Conservation (phyloP, 306 rosid species). For the Lathyrus sativus region DNA sequence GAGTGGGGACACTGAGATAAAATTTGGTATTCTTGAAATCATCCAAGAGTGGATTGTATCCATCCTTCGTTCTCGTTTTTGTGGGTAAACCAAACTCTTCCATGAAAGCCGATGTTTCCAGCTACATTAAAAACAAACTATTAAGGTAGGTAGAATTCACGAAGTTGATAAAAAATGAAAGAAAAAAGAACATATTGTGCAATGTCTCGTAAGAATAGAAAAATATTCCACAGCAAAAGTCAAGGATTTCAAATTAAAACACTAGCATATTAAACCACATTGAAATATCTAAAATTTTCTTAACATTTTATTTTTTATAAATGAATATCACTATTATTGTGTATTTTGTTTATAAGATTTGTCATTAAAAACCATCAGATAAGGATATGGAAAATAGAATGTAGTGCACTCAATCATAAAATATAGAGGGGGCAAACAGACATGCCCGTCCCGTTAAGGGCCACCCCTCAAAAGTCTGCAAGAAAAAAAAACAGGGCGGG, state of each 20-base stretch:
- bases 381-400: neutral
- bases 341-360: conserved; percentile 6
- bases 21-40: conserved; percentile 92
- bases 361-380: neutral
- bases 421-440: neutral
- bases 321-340: conserved; percentile 4
- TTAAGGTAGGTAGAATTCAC: conserved; percentile 10
- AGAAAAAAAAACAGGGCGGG: too few species aligned
- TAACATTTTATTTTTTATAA: neutral
- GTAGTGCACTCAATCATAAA: neutral
- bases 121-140: conserved; percentile 50
- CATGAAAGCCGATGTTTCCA: conserved; percentile 96
- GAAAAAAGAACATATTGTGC: neutral
- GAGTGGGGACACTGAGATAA: conserved; percentile 90
- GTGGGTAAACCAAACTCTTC: conserved; percentile 94
- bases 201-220: conserved; percentile 22
- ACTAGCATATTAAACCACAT: neutral
- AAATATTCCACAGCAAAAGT: conserved; percentile 10
- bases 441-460: too few species aligned
- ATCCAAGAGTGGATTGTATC: conserved; percentile 89
- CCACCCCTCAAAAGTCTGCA: too few species aligned
- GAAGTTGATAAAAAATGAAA: neutral
- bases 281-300: neutral
- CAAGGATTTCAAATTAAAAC: neutral
- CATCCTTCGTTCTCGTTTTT: conserved; percentile 86